Percentiles rank a stretch among this genome's conserved stretches.
Conservation (phyloP, 768 basidiomycete genomes). For the Boletellus emodensis region DNA sequence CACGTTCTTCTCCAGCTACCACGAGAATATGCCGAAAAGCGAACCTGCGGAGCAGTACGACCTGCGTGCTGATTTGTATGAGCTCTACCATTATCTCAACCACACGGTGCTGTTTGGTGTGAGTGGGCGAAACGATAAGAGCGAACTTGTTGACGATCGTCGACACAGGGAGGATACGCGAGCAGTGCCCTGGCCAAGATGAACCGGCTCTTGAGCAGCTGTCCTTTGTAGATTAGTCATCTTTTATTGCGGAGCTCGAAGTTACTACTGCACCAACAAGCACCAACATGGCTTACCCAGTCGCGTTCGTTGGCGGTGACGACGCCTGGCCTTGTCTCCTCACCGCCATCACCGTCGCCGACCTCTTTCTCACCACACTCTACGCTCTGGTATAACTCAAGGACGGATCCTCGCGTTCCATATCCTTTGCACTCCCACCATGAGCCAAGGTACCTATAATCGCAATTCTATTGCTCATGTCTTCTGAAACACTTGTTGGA, state of each 20-base stretch:
- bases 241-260: constrained; percentile 12
- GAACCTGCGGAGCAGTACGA: constrained; percentile 64
- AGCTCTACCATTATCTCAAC: constrained; percentile 79
- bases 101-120: constrained; percentile 79
- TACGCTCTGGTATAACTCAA: not conserved
- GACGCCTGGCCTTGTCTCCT: constrained; percentile 14
- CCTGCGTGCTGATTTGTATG: constrained; percentile 64
- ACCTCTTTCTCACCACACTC: not conserved
- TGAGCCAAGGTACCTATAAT: constrained; percentile 31
- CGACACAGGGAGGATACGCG: constrained; percentile 46
- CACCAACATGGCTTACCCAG: constrained; percentile 27
- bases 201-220: constrained; percentile 37
- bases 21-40: constrained; percentile 56
- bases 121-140: constrained; percentile 23
- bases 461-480: constrained; percentile 19
- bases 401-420: too few relatives aligned
- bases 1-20: constrained; percentile 63
- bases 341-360: constrained; percentile 7
- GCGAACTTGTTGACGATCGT: not conserved
- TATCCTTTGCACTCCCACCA: constrained; percentile 6
- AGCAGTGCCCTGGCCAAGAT: constrained; percentile 49
- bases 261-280: constrained; percentile 14
- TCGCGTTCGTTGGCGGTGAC: constrained; percentile 18
- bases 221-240: constrained; percentile 26
- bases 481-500: constrained; percentile 37